phyloP scores from a whole-genome alignment of 805 yeast genomes.

The Yarrowia phangngaensis region DNA sequence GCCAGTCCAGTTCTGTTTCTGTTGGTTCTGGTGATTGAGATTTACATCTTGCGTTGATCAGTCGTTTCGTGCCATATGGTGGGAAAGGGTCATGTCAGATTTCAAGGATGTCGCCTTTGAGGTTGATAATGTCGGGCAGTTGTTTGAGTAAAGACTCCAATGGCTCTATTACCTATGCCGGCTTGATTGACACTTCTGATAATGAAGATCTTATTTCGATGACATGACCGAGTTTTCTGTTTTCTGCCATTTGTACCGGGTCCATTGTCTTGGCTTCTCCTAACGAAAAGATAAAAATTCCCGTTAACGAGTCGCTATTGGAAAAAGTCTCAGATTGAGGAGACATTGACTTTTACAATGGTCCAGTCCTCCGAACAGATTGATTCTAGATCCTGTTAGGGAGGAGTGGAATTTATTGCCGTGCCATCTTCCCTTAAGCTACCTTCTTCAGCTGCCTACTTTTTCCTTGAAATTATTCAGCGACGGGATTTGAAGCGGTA shows the following conservation, averaged over 20 bases:
- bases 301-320: constrained; percentile 76
- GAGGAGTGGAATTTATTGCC: constrained; percentile 64
- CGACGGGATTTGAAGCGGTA: constrained; percentile 75
- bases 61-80: too few relatives aligned
- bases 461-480: constrained; percentile 78
- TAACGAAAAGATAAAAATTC: constrained; percentile 66
- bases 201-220: constrained; percentile 33
- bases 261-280: constrained; percentile 74
- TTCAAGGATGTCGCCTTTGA: constrained; percentile 71
- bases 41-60: too few relatives aligned
- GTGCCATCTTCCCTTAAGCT: constrained; percentile 62
- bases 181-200: constrained; percentile 37
- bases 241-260: too few relatives aligned
- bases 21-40: too few relatives aligned
- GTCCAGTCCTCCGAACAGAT: constrained; percentile 67
- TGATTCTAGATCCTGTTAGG: constrained; percentile 57
- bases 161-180: constrained; percentile 56
- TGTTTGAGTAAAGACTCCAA: constrained; percentile 45
- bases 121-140: constrained; percentile 50
- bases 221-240: constrained; percentile 70
- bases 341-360: constrained; percentile 66
- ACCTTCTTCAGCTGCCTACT: constrained; percentile 75
- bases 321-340: constrained; percentile 74
- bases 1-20: too few relatives aligned
- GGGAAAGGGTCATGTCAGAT: constrained; percentile 49